Evolutionary conservation across 305 asterid genomes (phyloP).

Genomic region (Euphrasia arctica): DNA sequence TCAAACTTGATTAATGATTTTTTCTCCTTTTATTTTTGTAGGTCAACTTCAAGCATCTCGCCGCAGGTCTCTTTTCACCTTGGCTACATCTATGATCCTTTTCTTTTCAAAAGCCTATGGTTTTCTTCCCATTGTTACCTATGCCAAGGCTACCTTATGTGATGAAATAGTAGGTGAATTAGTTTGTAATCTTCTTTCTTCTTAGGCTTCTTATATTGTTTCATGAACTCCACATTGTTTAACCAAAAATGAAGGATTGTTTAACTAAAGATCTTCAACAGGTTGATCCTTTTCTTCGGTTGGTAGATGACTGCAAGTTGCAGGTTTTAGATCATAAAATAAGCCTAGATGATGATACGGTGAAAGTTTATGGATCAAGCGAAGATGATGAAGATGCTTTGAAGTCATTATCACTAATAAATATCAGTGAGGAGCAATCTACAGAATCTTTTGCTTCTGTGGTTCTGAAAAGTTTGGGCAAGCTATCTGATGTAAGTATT

Average conservation of each 20-base stretch:
- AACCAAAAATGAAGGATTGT: constrained; percentile 15
- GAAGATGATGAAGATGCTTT: constrained; percentile 74
- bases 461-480: constrained; percentile 49
- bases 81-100: constrained; percentile 75
- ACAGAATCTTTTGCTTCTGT: constrained; percentile 55
- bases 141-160: constrained; percentile 54
- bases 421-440: constrained; percentile 54
- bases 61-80: constrained; percentile 65
- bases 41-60: constrained; percentile 72
- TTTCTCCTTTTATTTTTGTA: constrained; percentile 27
- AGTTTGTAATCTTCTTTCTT: constrained; percentile 16
- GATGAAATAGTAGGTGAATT: constrained; percentile 53
- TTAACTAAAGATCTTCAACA: constrained; percentile 33
- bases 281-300: constrained; percentile 74
- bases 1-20: constrained; percentile 21
- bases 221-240: constrained; percentile 18
- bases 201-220: constrained; percentile 23
- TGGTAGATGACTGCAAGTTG: constrained; percentile 70
- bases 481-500: constrained; percentile 39
- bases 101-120: constrained; percentile 66
- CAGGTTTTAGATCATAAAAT: constrained; percentile 42
- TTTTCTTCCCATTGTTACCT: constrained; percentile 46
- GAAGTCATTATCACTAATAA: constrained; percentile 45
- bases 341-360: constrained; percentile 29
- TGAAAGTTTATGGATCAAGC: constrained; percentile 55